Evolutionary conservation across 306 rosid genomes (phyloP), one percentile per base, ranked within the genome.

Genomic region (Rosa rugosa): DNA sequence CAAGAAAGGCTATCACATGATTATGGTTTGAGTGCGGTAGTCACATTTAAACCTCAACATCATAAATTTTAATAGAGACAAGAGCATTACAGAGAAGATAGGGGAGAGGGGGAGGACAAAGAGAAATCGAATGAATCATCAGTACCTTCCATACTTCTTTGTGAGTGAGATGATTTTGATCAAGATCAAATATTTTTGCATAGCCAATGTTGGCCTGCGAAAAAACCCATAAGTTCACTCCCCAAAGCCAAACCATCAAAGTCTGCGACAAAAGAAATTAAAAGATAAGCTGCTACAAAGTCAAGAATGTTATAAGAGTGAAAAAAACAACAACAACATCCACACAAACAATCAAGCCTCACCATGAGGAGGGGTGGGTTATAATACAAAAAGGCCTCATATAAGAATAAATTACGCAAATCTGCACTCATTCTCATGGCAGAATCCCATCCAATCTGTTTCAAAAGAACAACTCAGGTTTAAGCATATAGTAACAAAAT

Each of bases 351-450:
- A 60, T 60, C 69, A 85, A 47, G 83, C 83, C 97, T 87, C 73
- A 94, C 99, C 91, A 85, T 84, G 27, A 95, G 94, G 74, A 95
- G 98, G 75, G 91, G 97, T 83, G 98, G 99, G 82, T 95, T 95
- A 79, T 91, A 95, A 84, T 95, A 95, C 86, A 95, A 89, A 93
- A 95, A 95, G 76, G 99, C 97, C 86, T 95, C 99, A 1, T 95
- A 95, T 49, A 95, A 83, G 85, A 95, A 95, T 69, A 95, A 85
- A 80, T 90, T 92, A 73, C 93, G 89, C 84, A 91, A 79, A 90
- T 95, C 97, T 38, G 77, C 96, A 79, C 99, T 93, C 99, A 95
- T 95, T 86, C 94, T 86, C 99, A 95, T 95, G 49, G 93, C 98
- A 64, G 99, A 92, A 83, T 90, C 92, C 97, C 99, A 95, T 84